phyloP scores from a whole-genome alignment of 495 filamentous ascomycete genomes.

The Bryoglossum gracile region DNA sequence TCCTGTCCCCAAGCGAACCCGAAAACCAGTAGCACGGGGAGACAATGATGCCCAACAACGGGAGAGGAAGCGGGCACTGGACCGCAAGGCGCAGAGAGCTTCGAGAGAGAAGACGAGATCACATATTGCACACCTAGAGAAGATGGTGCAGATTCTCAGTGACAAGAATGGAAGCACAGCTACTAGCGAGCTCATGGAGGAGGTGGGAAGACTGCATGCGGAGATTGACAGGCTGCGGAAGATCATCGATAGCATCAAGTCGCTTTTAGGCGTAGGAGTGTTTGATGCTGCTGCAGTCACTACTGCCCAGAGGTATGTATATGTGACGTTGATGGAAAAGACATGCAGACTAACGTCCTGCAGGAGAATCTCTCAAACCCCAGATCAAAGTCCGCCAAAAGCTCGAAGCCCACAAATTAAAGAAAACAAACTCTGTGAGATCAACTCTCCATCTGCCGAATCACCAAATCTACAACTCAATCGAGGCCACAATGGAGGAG shows the following conservation, averaged over 20 bases:
- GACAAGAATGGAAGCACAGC: conserved; percentile 10
- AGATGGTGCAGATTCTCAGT: conserved; percentile 9
- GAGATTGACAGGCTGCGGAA: conserved; percentile 13
- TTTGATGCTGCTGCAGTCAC: neutral
- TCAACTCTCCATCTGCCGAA: neutral
- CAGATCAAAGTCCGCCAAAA: neutral
- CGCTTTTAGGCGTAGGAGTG: neutral
- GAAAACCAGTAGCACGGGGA: neutral
- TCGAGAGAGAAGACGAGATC: conserved; percentile 13
- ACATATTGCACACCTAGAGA: conserved; percentile 12
- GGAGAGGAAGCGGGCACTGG: conserved; percentile 12
- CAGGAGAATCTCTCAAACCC: neutral
- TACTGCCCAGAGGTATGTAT: neutral
- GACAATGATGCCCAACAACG: conserved; percentile 3
- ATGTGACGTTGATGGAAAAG: no score
- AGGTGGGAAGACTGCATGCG: conserved; percentile 1
- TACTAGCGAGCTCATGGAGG: conserved; percentile 6
- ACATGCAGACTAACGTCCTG: neutral
- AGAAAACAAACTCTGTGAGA: neutral
- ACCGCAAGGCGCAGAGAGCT: conserved; percentile 11
- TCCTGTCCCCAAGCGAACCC: neutral
- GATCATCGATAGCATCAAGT: conserved; percentile 13
- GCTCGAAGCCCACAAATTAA: neutral
- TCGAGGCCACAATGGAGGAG: neutral
- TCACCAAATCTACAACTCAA: neutral